Base-by-base conservation (phyloP, 495 filamentous ascomycete genomes). In the Penicillium roqueforti region DNA sequence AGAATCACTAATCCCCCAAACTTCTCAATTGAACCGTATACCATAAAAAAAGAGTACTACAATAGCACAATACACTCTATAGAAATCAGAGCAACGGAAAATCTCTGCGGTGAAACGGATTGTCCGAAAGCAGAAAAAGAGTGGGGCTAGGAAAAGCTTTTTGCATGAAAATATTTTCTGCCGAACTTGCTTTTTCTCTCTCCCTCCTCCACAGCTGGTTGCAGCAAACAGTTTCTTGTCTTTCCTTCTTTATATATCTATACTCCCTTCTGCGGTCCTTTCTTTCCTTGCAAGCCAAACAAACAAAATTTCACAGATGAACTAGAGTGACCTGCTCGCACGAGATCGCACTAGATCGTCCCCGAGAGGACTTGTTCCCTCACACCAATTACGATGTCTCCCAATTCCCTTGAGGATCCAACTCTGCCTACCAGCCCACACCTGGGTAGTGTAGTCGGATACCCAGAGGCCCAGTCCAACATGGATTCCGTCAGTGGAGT, bases 351-450 rank as follows among this genome's bases (percentile, higher is more conserved):
- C 46, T 46, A 57, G 55, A 62, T 68, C 67, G 72, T 75, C 73
- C 73, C 51, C 65, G 66, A 67, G 73, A 76, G 73, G 73, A 75
- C 73, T 67, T 62, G 65, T 65, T 59, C 70, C 65, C 68, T 68
- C 59, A 55, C 62, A 55, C 52, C 63, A 67, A 47, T 60, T 60
- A 48, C 58, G 50, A 72, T 69, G 65, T 58, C 66, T 39, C 65
- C 63, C 49, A 55, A 58, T 62, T 57, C 52, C 52, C 49, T 61
- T 58, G 65, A 74, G 52, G 71, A 76, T 45, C 53, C 61, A 45
- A 56, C 62, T 36, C 57, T 70, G 52, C 64, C 64, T 47, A 60
- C 69, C 39, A 74, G 72, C 60, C 73, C 69, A 16, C 54, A 65
- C 41, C 54, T 62, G 47, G 72, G 71, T 57, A 68, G 71, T 47